phyloP scores from a whole-genome alignment of 805 yeast genomes.

The Spathaspora gorwiae region DNA sequence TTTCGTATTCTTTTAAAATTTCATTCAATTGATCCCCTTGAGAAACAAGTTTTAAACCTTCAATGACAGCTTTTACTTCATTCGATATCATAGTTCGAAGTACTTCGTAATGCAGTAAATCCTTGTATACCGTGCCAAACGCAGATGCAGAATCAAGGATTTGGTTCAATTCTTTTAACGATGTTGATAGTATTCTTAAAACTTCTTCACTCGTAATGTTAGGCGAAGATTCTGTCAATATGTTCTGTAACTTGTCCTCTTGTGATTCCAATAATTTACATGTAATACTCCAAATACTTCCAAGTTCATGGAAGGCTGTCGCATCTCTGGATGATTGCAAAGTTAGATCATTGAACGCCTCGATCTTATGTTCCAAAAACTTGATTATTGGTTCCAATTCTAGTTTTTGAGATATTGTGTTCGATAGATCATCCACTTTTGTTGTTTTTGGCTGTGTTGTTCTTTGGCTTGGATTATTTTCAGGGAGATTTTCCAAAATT shows the following conservation, averaged over 20 bases:
- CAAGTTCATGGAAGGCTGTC: slow-evolving; percentile 23
- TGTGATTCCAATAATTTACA: slow-evolving; percentile 16
- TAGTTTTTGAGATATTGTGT: slow-evolving; percentile 29
- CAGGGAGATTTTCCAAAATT: slow-evolving; percentile 5
- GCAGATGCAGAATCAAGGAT: neutral
- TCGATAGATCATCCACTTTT: slow-evolving; percentile 28
- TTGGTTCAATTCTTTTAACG: slow-evolving; percentile 3
- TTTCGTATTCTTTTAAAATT: neutral
- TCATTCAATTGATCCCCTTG: neutral
- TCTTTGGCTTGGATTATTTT: neutral
- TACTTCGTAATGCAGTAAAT: neutral
- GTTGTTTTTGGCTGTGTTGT: neutral
- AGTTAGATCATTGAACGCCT: slow-evolving; percentile 23
- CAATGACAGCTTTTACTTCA: slow-evolving; percentile 3
- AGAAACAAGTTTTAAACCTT: slow-evolving; percentile 4
- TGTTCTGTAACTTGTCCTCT: slow-evolving; percentile 20
- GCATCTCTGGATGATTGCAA: slow-evolving; percentile 22
- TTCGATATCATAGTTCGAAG: neutral
- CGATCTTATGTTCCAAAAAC: slow-evolving; percentile 24
- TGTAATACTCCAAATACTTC: slow-evolving; percentile 25
- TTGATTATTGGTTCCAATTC: slow-evolving; percentile 30
- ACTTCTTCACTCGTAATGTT: slow-evolving; percentile 1
- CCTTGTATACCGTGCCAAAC: neutral
- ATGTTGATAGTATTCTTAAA: slow-evolving; percentile 1
- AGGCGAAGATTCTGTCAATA: slow-evolving; percentile 5